Evolutionary conservation across 352 stramenopile genomes (phyloP).

Genomic region (Phytophthora multivora): DNA sequence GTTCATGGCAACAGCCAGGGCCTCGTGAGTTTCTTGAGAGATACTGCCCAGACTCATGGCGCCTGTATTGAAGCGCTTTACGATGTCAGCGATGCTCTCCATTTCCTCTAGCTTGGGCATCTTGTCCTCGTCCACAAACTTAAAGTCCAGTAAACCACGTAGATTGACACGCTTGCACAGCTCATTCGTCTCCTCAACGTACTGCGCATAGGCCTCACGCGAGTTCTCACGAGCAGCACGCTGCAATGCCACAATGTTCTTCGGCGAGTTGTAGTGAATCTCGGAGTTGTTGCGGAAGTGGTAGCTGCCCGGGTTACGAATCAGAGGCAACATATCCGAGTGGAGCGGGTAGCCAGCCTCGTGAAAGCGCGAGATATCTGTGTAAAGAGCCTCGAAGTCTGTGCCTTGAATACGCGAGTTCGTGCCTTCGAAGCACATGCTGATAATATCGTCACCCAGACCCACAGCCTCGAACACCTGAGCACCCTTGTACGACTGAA

Average conservation of each 20-base stretch:
- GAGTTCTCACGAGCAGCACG: conserved; percentile 92
- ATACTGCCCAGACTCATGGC: conserved; percentile 97
- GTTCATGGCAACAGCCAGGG: conserved; percentile 96
- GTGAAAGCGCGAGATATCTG: conserved; percentile 94
- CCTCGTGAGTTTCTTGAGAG: conserved; percentile 95
- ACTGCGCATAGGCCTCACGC: conserved; percentile 93
- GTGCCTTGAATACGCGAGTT: conserved; percentile 92
- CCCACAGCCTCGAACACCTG: conserved; percentile 97
- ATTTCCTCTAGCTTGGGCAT: conserved; percentile 93
- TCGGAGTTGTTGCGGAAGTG: conserved; percentile 95
- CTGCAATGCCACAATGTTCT: conserved; percentile 95
- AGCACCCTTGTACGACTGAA: conserved; percentile 95
- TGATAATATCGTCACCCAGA: conserved; percentile 92
- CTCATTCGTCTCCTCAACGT: conserved; percentile 91
- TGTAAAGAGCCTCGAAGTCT: conserved; percentile 95
- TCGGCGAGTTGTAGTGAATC: conserved; percentile 96
- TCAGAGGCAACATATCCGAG: conserved; percentile 77
- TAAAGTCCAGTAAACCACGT: conserved; percentile 95
- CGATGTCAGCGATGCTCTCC: conserved; percentile 92
- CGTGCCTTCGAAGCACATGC: conserved; percentile 86
- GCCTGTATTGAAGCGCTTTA: conserved; percentile 96
- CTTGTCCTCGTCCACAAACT: conserved; percentile 89
- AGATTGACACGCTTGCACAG: conserved; percentile 91
- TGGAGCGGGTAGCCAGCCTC: conserved; percentile 87
- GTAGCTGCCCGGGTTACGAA: conserved; percentile 96